These are phyloP conservation scores for Picea sitchensis DNA, from an alignment of 75 land plant genomes.

Conservation along the genomic window DNA sequence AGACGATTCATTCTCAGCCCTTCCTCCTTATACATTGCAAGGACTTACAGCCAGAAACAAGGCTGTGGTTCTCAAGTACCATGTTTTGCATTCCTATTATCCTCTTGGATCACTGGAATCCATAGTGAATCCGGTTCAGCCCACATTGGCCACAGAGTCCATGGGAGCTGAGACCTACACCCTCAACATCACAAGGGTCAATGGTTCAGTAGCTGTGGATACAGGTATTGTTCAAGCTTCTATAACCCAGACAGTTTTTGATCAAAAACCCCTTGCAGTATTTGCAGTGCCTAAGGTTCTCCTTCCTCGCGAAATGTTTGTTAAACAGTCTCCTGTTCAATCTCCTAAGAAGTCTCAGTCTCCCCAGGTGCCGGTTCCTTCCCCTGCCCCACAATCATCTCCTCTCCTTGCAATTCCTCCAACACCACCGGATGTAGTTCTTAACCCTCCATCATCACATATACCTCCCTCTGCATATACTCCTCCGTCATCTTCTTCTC, in stretches of 20 bases:
- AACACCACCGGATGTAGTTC: not conserved
- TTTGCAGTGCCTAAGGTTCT: too few relatives aligned
- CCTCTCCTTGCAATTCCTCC: conserved; percentile 5
- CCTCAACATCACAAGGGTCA: too few relatives aligned
- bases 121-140: conserved; percentile 15
- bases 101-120: conserved; percentile 20
- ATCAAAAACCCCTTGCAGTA: conserved; percentile 14
- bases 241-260: conserved; percentile 14
- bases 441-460: not conserved
- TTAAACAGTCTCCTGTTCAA: too few relatives aligned
- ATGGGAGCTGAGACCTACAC: conserved; percentile 16
- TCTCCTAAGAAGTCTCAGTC: not conserved
- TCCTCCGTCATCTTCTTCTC: not conserved
- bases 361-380: conserved; percentile 6
- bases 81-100: conserved; percentile 22
- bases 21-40: conserved; percentile 14
- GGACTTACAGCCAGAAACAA: conserved; percentile 19
- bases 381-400: too few relatives aligned
- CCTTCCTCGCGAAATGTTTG: conserved; percentile 20
- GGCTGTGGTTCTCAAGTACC: too few relatives aligned
- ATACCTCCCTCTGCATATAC: not conserved
- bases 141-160: too few relatives aligned
- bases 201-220: too few relatives aligned
- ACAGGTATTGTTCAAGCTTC: too few relatives aligned
- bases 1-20: conserved; percentile 23